Evolutionary conservation across 805 yeast genomes (phyloP).

Genomic region (Zygoascus bituminiphila): DNA sequence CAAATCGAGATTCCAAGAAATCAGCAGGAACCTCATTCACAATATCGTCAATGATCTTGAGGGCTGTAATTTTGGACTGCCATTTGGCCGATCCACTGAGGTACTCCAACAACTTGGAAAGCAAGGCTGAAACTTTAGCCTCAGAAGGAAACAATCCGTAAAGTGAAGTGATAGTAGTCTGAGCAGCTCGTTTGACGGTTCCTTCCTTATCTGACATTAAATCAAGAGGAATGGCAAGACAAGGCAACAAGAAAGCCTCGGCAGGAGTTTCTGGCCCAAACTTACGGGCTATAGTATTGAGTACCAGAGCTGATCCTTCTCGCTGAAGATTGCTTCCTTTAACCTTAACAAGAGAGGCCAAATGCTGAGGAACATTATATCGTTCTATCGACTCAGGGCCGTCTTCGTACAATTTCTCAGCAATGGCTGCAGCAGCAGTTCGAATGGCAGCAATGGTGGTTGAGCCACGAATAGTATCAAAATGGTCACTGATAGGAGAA

Average conservation of each 20-base stretch:
- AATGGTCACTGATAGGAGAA: constrained; percentile 56
- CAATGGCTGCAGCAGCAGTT: constrained; percentile 45
- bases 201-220: constrained; percentile 79
- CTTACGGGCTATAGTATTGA: constrained; percentile 49
- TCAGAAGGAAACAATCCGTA: constrained; percentile 66
- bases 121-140: constrained; percentile 63
- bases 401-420: constrained; percentile 37
- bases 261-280: constrained; percentile 62
- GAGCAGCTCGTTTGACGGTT: constrained; percentile 80
- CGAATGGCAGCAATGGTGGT: constrained; percentile 47
- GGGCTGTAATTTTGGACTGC: constrained; percentile 80
- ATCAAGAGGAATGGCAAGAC: constrained; percentile 60
- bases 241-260: constrained; percentile 63
- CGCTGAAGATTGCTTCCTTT: constrained; percentile 68
- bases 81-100: constrained; percentile 82
- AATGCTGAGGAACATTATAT: constrained; percentile 58
- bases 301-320: constrained; percentile 63
- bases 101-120: constrained; percentile 54
- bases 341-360: constrained; percentile 59
- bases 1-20: constrained; percentile 72
- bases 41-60: constrained; percentile 63
- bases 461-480: constrained; percentile 45
- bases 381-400: constrained; percentile 45
- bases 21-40: constrained; percentile 78
- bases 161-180: constrained; percentile 61